Evolutionary conservation across 495 filamentous ascomycete species (phyloP), one percentile per base, ranked within the genome.

Genomic region (Schizothecium vesticola): DNA sequence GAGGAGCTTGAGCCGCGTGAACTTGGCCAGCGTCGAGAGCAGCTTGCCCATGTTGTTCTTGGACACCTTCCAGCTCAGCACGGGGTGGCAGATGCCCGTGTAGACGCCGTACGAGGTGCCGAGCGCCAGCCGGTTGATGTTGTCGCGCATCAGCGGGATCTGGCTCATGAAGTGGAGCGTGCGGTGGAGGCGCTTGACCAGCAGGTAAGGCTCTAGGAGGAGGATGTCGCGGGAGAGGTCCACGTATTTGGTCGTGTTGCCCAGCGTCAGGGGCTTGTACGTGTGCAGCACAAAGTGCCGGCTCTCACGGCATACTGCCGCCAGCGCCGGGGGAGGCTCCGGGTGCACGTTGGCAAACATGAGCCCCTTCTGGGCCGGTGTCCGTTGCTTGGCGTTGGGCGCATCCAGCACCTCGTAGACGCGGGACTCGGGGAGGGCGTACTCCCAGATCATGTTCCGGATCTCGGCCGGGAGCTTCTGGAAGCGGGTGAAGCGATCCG

Each of bases 311-410:
- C 81, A 82, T 25, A 83, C 81, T 57, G 79, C 77, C 25, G 81
- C 78, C 69, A 84, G 76, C 2, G 79, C 75, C 29, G 81, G 81
- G 19, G 81, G 81, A 21, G 81, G 80, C 64, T 83, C 81, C 25
- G 79, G 78, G 56, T 82, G 81, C 25, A 82, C 70, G 65, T 84
- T 82, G 63, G 81, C 81, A 67, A 84, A 84, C 80, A 82, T 82
- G 23, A 84, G 65, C 55, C 79, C 80, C 58, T 78, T 70, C 16
- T 77, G 77, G 6, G 81, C 76, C 10, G 77, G 76, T 11, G 77
- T 77, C 60, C 78, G 79, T 63, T 73, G 77, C 61, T 75, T 73
- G 12, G 81, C 77, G 62, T 77, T 77, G 29, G 81, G 81, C 3
- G 81, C 79, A 67, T 84, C 81, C 33, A 84, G 72, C 7, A 84